phyloP scores from a whole-genome alignment of 129 eudicot genomes.

The Cynara cardunculus region DNA sequence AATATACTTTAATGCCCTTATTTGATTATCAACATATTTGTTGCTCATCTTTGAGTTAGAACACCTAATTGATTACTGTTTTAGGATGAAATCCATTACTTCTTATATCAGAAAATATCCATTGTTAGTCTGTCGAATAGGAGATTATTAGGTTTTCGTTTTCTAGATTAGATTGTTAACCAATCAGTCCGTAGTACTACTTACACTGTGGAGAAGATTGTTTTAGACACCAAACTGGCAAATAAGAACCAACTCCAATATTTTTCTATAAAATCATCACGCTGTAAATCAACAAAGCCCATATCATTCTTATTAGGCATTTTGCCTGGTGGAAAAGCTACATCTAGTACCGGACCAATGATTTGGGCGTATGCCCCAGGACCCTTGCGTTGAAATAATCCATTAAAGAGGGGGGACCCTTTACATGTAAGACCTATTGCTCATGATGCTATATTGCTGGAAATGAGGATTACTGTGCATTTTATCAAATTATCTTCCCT shows the following conservation, averaged over 20 bases:
- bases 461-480: background rate
- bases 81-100: background rate
- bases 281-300: no score
- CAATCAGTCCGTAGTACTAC: background rate
- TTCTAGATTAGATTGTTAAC: background rate
- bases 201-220: background rate
- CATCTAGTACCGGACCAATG: no score
- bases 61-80: background rate
- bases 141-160: conserved; percentile 1
- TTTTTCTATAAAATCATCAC: no score
- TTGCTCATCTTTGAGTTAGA: background rate
- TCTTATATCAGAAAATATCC: background rate
- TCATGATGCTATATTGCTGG: background rate
- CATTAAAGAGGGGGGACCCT: no score
- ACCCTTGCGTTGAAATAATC: no score
- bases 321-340: no score
- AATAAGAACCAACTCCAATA: background rate
- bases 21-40: background rate
- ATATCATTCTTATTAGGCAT: no score
- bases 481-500: background rate
- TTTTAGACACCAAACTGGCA: background rate
- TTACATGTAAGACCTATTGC: no score
- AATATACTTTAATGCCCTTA: background rate
- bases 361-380: no score
- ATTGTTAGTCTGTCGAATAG: background rate